phyloP scores from a whole-genome alignment of 495 filamentous ascomycete genomes.

The Penicillium malachiteum region DNA sequence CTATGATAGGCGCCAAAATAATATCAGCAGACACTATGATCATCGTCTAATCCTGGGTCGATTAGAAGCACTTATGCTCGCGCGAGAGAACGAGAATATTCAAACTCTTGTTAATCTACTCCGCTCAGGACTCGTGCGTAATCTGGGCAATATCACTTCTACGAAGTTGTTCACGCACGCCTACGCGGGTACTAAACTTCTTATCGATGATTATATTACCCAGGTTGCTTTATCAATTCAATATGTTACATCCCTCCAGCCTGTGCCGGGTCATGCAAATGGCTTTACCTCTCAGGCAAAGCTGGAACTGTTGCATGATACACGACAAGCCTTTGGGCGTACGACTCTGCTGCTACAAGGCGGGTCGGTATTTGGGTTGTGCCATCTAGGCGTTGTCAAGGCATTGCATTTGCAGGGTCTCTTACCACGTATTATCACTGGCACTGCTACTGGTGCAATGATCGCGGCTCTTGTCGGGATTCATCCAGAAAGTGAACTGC shows the following conservation, averaged over 20 bases:
- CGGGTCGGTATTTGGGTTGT: conserved; percentile 88
- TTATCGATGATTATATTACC: conserved; percentile 90
- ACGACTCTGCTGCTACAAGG: conserved; percentile 86
- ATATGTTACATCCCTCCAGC: conserved; percentile 72
- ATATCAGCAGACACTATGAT: conserved; percentile 80
- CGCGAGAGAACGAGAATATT: conserved; percentile 75
- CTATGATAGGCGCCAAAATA: conserved; percentile 68
- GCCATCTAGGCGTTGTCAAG: conserved; percentile 88
- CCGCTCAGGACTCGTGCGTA: conserved; percentile 83
- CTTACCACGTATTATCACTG: conserved; percentile 85
- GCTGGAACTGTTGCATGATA: conserved; percentile 85
- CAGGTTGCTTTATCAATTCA: conserved; percentile 77
- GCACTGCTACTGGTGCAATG: conserved; percentile 85
- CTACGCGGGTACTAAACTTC: conserved; percentile 83
- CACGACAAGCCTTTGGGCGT: conserved; percentile 84
- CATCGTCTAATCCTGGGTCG: conserved; percentile 82
- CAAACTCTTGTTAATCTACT: conserved; percentile 73
- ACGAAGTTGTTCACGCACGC: conserved; percentile 81
- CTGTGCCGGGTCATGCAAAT: conserved; percentile 50
- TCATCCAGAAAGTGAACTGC: conserved; percentile 84
- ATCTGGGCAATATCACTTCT: conserved; percentile 85
- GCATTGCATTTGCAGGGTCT: conserved; percentile 82
- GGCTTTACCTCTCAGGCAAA: conserved; percentile 80
- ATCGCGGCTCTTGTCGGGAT: conserved; percentile 88
- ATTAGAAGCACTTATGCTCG: conserved; percentile 65